These are phyloP conservation scores for Puccinia brachypodii DNA, from an alignment of 1,284 basidiomycete genomes.

Conservation along the genomic window DNA sequence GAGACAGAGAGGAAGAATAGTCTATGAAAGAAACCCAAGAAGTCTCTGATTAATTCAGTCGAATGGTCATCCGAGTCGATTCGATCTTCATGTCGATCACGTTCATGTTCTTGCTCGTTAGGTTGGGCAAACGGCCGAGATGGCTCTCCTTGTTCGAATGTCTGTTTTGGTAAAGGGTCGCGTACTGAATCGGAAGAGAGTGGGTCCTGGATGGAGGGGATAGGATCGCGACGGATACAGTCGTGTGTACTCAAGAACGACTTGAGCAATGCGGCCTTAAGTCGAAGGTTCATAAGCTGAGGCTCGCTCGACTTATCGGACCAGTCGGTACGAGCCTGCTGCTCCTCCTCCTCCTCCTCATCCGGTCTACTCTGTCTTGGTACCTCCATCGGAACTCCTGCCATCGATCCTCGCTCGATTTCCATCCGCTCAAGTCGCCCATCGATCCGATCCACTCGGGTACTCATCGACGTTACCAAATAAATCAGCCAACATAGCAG, in stretches of 20 bases:
- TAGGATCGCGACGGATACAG: background rate
- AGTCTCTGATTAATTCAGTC: background rate
- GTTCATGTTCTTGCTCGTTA: background rate
- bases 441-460: constrained; percentile 10
- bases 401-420: background rate
- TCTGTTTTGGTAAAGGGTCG: background rate
- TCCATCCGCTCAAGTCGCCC: constrained; percentile 8
- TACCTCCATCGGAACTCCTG: background rate
- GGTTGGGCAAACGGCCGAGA: background rate
- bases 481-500: constrained; percentile 39
- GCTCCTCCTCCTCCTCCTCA: background rate
- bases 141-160: background rate
- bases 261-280: background rate
- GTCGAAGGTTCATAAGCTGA: background rate
- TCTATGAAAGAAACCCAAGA: constrained; percentile 4
- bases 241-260: background rate
- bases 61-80: background rate
- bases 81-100: background rate
- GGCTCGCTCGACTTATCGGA: background rate
- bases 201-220: background rate
- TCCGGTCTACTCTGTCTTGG: background rate
- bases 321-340: background rate
- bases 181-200: background rate
- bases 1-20: background rate
- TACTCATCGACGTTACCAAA: constrained; percentile 13